Evolutionary conservation across 495 filamentous ascomycete genomes (phyloP).

Genomic region (Penicilliopsis zonata): DNA sequence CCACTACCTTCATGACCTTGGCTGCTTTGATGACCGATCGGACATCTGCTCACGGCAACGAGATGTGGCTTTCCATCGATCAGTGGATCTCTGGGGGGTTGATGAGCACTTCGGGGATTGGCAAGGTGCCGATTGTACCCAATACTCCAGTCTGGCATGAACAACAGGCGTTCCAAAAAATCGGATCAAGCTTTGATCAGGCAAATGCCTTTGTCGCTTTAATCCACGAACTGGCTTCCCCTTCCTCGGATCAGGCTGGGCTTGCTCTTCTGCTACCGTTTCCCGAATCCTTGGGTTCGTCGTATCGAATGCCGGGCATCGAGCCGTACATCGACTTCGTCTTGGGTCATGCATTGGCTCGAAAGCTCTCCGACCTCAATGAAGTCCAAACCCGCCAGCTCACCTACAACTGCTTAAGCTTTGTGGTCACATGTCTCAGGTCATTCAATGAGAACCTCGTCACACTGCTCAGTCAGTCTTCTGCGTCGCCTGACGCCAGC

Average conservation of each 20-base stretch:
- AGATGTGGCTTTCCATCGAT: constrained; percentile 62
- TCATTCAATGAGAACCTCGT: constrained; percentile 91
- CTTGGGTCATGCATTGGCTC: constrained; percentile 57
- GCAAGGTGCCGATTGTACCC: constrained; percentile 24
- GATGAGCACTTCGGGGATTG: constrained; percentile 21
- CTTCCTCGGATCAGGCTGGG: constrained; percentile 35
- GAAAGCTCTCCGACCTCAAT: constrained; percentile 44
- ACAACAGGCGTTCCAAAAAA: constrained; percentile 42
- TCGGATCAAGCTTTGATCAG: constrained; percentile 63
- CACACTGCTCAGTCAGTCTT: constrained; percentile 63
- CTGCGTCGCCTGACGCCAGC: constrained; percentile 56
- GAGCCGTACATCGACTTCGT: constrained; percentile 88
- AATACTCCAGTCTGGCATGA: constrained; percentile 35
- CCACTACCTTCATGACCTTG: constrained; percentile 60
- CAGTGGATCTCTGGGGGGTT: constrained; percentile 52
- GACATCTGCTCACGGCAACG: constrained; percentile 40
- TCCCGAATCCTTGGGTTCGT: constrained; percentile 72
- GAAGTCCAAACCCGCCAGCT: constrained; percentile 53
- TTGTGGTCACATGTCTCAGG: constrained; percentile 58
- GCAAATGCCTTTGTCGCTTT: constrained; percentile 70
- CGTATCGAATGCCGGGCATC: constrained; percentile 72
- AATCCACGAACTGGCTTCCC: constrained; percentile 53
- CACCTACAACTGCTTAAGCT: constrained; percentile 65
- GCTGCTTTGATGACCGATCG: constrained; percentile 57
- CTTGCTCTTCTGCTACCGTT: constrained; percentile 63